Evolutionary conservation across 1,284 basidiomycete species (phyloP).

Genomic region (Macrocybe sp.): DNA sequence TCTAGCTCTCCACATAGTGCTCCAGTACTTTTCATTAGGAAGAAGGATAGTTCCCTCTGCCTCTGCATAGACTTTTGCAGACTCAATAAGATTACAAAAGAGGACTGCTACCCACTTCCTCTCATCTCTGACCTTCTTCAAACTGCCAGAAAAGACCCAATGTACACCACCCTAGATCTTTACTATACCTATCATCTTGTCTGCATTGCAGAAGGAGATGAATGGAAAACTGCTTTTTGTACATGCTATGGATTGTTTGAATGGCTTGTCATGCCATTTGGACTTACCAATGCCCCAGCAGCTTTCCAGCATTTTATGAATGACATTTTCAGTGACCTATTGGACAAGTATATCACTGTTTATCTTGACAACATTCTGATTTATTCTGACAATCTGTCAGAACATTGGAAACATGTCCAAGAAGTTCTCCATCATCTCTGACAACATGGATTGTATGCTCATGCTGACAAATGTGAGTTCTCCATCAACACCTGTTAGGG

Average conservation of each 20-base stretch:
- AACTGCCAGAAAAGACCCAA: neutral
- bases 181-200: conserved; percentile 23
- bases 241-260: conserved; percentile 24
- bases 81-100: conserved; percentile 8
- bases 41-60: conserved; percentile 9
- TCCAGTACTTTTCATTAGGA: conserved; percentile 8
- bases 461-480: conserved; percentile 13
- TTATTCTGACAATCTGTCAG: neutral
- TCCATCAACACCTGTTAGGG: too few relatives aligned
- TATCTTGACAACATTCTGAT: conserved; percentile 1
- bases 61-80: conserved; percentile 6
- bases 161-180: conserved; percentile 2
- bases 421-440: conserved; percentile 8
- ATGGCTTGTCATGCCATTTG: conserved; percentile 28
- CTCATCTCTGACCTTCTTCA: conserved; percentile 8
- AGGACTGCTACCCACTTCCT: conserved; percentile 3
- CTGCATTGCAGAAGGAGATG: conserved; percentile 19
- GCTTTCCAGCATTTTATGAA: conserved; percentile 9
- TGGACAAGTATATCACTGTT: neutral
- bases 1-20: conserved; percentile 6
- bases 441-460: conserved; percentile 4
- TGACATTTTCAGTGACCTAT: neutral
- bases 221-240: conserved; percentile 29
- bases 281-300: conserved; percentile 11
- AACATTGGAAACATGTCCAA: conserved; percentile 2